These are phyloP conservation scores for Gossypium sturtianum DNA, from an alignment of 345 rosid genomes.

Conservation along the genomic window DNA sequence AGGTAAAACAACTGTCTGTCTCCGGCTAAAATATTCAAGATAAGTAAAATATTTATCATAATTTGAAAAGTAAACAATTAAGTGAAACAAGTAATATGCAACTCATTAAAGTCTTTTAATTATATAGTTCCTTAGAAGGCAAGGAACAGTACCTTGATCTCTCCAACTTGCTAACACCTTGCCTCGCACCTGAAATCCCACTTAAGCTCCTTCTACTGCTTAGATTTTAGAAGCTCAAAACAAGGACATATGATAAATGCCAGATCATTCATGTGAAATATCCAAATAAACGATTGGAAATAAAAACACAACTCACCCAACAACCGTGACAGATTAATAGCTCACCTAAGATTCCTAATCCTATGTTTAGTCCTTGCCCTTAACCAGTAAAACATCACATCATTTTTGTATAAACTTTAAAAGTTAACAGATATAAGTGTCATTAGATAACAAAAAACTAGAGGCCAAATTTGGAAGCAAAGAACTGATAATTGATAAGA, in stretches of 20 bases:
- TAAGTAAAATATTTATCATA: not conserved
- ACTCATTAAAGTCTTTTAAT: not conserved
- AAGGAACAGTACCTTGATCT: conserved; percentile 10
- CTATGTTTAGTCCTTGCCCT: not conserved
- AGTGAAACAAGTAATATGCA: not conserved
- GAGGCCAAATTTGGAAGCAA: not conserved
- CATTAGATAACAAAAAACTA: not conserved
- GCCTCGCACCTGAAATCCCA: not conserved
- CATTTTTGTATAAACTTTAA: not conserved
- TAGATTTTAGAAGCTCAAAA: not conserved
- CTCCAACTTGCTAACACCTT: conserved; percentile 5
- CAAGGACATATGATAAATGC: not conserved
- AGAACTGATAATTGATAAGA: not conserved
- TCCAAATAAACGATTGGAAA: not conserved
- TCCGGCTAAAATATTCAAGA: too few relatives aligned
- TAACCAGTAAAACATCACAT: not conserved
- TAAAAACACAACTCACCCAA: not conserved
- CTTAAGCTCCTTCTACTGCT: not conserved
- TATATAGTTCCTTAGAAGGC: not conserved
- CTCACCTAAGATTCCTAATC: not conserved
- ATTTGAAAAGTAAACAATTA: not conserved
- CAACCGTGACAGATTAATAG: not conserved
- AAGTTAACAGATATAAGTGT: not conserved
- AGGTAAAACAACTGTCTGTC: not conserved
- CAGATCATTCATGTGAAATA: not conserved